These are phyloP conservation scores for Starmerella khaoyaiensis DNA, from an alignment of 805 yeast species.

Conservation along the genomic window DNA sequence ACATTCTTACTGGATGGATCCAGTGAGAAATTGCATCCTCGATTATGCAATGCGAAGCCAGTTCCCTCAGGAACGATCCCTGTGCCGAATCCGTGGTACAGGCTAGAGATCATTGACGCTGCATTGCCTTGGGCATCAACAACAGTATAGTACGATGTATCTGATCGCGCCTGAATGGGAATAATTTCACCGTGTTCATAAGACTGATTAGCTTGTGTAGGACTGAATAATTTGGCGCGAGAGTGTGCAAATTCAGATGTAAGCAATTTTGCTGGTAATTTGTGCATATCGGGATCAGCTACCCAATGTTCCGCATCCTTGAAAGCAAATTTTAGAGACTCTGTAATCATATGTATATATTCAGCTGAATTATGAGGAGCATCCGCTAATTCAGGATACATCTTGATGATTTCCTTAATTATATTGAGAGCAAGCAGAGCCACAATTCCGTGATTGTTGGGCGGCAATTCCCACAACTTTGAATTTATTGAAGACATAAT, in stretches of 20 bases:
- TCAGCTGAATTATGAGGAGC: slow-evolving; percentile 52
- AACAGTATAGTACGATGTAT: slow-evolving; percentile 57
- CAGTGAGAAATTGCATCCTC: slow-evolving; percentile 65
- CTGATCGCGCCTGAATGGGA: slow-evolving; percentile 38
- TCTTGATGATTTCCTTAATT: slow-evolving; percentile 38
- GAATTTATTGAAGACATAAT: slow-evolving; percentile 28
- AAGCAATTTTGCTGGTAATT: slow-evolving; percentile 33
- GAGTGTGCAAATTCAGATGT: slow-evolving; percentile 37
- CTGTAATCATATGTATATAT: slow-evolving; percentile 57
- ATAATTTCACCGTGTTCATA: slow-evolving; percentile 37
- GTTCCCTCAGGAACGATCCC: slow-evolving; percentile 45
- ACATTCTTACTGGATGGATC: slow-evolving; percentile 45
- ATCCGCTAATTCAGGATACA: slow-evolving; percentile 31
- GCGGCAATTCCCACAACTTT: slow-evolving; percentile 72
- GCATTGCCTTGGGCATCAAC: slow-evolving; percentile 63
- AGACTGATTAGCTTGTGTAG: slow-evolving; percentile 31
- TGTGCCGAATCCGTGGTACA: slow-evolving; percentile 56
- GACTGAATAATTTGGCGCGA: slow-evolving; percentile 37
- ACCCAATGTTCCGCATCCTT: slow-evolving; percentile 64
- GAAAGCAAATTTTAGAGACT: slow-evolving; percentile 58
- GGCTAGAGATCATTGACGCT: slow-evolving; percentile 67
- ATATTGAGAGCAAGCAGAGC: slow-evolving; percentile 61
- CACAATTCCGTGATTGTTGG: slow-evolving; percentile 70
- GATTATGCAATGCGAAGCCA: slow-evolving; percentile 62
- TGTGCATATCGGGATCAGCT: slow-evolving; percentile 37